These are phyloP conservation scores for Acmispon strigosus DNA, from an alignment of 306 rosid genomes.

Conservation along the genomic window DNA sequence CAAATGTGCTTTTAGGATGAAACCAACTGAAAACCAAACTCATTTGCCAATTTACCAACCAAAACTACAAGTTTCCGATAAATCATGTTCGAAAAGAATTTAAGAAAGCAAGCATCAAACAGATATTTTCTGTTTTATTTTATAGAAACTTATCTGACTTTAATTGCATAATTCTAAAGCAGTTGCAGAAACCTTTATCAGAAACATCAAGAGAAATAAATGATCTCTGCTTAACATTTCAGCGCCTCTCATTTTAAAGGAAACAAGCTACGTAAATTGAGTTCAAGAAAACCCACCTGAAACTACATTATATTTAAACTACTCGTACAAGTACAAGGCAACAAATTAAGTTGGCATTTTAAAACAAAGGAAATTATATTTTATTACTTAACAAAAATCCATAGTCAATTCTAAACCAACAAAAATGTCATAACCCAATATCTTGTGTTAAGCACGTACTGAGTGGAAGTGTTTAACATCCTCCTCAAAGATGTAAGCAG, in stretches of 20 bases:
- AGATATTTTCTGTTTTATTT: background rate
- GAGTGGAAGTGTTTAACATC: slow-evolving; percentile 94
- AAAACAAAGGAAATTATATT: background rate
- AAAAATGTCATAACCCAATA: slow-evolving; percentile 7
- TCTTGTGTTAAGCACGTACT: slow-evolving; percentile 35
- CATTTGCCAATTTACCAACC: too few relatives aligned
- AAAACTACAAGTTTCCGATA: too few relatives aligned
- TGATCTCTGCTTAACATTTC: background rate
- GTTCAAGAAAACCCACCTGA: background rate
- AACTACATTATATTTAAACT: background rate
- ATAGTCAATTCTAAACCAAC: background rate
- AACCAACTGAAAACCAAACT: background rate
- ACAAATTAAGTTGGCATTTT: background rate
- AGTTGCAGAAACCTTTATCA: background rate
- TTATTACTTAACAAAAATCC: too few relatives aligned
- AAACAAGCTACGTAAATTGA: background rate
- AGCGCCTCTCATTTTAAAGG: background rate
- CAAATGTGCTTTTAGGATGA: too few relatives aligned
- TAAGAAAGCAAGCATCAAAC: background rate
- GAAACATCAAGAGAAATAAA: background rate
- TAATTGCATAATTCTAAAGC: background rate
- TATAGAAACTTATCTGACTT: background rate
- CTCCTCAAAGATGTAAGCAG: slow-evolving; percentile 90
- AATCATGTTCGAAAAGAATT: background rate
- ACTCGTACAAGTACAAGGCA: background rate